Evolutionary conservation across 2,329 filamentous ascomycete genomes (phyloP), one percentile per base, ranked within the genome.

Genomic region (Paraphaeosphaeria sporulosa): DNA sequence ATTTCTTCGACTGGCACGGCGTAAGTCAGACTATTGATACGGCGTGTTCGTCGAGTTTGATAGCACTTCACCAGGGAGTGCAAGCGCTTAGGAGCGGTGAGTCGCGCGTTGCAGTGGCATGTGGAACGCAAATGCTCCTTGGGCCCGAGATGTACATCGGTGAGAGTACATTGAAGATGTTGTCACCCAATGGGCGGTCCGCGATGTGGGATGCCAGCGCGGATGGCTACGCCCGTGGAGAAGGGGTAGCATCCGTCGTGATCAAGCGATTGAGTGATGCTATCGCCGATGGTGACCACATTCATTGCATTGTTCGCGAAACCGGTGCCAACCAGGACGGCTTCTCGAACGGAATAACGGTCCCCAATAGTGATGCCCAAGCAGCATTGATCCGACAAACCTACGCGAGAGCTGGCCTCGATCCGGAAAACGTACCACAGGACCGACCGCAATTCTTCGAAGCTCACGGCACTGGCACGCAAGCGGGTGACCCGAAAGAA

Each of bases 361-460:
- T 83, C 66, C 86, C 86, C 0, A 85, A 83, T 79, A 0, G 72
- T 84, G 87, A 66, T 84, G 72, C 78, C 0, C 81, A 83, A 53
- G 71, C 55, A 25, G 46, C 34, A 1, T 15, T 68, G 40, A 67
- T 69, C 1, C 50, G 60, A 1, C 19, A 25, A 10, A 59, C 58
- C 4, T 68, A 70, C 32, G 12, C 23, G 1, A 10, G 30, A 0
- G 61, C 60, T 1, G 64, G 64, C 13, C 43, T 66, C 15, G 42
- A 55, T 17, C 15, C n/a, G 2, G 17, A 25, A 34, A 38, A 42
- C 60, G 30, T 32, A 12, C 30, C 30, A 8, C 30, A 12, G 30
- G 46, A 64, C 57, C 6, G 58, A 2, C 40, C 40, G 12, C 40
- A 42, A 7, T 78, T 73, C 34, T 66, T 79, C 7, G 79, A 81